These are phyloP conservation scores for Elaeagnus macrophylla DNA, from an alignment of 306 rosid genomes.

Conservation along the genomic window DNA sequence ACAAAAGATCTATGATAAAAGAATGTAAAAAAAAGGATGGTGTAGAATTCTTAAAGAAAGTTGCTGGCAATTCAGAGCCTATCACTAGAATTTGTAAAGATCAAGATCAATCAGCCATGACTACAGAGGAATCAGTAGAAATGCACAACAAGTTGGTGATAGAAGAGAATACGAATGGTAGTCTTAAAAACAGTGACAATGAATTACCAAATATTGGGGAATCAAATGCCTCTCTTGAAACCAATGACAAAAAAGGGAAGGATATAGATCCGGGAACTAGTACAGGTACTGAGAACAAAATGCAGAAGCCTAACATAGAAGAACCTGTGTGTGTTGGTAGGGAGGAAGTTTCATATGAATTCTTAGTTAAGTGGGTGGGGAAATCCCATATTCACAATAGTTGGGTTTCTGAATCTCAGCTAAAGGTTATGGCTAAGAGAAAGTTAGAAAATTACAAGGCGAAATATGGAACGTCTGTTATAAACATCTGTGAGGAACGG, in stretches of 20 bases:
- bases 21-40: constrained; percentile 53
- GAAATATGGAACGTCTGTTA: constrained; percentile 71
- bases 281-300: constrained; percentile 38
- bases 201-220: constrained; percentile 42
- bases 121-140: constrained; percentile 40
- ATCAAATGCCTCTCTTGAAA: constrained; percentile 33
- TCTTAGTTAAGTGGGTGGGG: constrained; percentile 92
- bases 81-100: constrained; percentile 26
- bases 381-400: constrained; percentile 84
- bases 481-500: constrained; percentile 80
- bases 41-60: constrained; percentile 28
- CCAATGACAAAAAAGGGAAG: constrained; percentile 28
- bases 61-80: constrained; percentile 35
- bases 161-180: constrained; percentile 31
- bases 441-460: constrained; percentile 97
- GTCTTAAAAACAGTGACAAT: constrained; percentile 25
- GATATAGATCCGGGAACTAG: constrained; percentile 34
- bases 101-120: constrained; percentile 40
- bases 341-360: constrained; percentile 46
- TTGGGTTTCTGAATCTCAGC: constrained; percentile 88
- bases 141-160: constrained; percentile 30
- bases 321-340: constrained; percentile 39
- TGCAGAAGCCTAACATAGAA: constrained; percentile 38
- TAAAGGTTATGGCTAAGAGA: constrained; percentile 88
- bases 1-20: constrained; percentile 58